phyloP scores from a whole-genome alignment of 495 filamentous ascomycete genomes.

The Podospora comata region DNA sequence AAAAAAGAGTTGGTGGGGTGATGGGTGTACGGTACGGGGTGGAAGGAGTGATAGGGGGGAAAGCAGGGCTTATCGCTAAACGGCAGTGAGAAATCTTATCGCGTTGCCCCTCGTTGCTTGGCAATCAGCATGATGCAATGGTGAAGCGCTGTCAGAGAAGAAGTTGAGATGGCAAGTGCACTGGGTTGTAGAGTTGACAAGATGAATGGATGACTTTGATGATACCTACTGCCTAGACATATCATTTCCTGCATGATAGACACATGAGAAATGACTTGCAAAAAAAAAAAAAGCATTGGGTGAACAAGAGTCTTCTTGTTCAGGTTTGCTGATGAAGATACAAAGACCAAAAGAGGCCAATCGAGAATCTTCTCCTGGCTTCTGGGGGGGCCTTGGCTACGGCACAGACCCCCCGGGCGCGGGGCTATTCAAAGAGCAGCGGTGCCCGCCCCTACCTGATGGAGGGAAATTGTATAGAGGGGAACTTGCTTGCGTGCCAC shows the following conservation, averaged over 20 bases:
- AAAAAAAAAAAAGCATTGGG: background rate
- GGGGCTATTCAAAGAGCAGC: slow-evolving; percentile 23
- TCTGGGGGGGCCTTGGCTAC: slow-evolving; percentile 28
- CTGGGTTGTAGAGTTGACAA: background rate
- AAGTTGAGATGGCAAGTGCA: slow-evolving; percentile 2
- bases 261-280: background rate
- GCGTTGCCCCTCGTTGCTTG: slow-evolving; percentile 11
- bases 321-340: background rate
- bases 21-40: slow-evolving; percentile 11
- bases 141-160: background rate
- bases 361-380: slow-evolving; percentile 34
- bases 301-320: background rate
- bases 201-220: background rate
- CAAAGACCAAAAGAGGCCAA: slow-evolving; percentile 11
- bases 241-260: background rate
- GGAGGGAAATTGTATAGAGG: slow-evolving; percentile 10
- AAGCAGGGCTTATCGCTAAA: slow-evolving; percentile 1
- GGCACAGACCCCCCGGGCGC: slow-evolving; percentile 23
- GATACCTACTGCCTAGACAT: background rate
- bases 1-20: slow-evolving; percentile 18
- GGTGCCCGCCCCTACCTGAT: slow-evolving; percentile 6
- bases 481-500: too few relatives aligned
- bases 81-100: slow-evolving; percentile 4
- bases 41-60: background rate
- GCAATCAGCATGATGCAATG: slow-evolving; percentile 1